A percentile compares a stretch with the other conserved stretches of the same genome.
phyloP scores from a whole-genome alignment of 2,329 filamentous ascomycete species.

The Cladosporium sp. region DNA sequence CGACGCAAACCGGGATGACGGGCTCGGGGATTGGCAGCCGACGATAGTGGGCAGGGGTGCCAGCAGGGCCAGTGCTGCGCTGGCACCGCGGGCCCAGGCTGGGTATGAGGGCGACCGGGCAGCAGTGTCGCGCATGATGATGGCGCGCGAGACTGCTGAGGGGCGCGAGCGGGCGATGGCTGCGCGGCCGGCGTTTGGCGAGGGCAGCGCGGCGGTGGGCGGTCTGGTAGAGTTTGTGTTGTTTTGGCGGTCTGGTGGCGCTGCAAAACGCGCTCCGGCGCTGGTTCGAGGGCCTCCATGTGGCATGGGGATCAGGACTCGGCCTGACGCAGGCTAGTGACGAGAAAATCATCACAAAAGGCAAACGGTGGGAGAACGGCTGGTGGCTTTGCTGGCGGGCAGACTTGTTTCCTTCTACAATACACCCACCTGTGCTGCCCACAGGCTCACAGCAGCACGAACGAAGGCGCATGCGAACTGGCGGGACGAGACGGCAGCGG shows the following conservation, averaged over 20 bases:
- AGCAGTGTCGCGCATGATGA: background rate
- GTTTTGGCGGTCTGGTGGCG: background rate
- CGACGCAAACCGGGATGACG: background rate
- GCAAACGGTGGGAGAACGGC: background rate
- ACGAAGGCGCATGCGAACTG: too few species aligned
- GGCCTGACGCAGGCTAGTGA: conserved; percentile 1
- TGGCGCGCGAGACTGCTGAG: background rate
- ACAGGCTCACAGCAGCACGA: too few species aligned
- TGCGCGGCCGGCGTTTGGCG: background rate
- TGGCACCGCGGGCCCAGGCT: background rate
- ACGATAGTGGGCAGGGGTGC: conserved; percentile 1
- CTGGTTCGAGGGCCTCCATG: background rate
- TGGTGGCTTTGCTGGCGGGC: background rate
- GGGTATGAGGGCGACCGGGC: background rate
- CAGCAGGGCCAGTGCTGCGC: background rate
- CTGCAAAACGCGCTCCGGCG: background rate
- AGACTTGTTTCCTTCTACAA: too few species aligned
- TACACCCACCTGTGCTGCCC: too few species aligned
- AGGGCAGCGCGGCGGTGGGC: background rate
- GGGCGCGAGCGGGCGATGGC: background rate
- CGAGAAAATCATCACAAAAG: background rate
- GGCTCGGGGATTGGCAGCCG: conserved; percentile 1
- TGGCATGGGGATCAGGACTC: background rate
- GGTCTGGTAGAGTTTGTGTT: background rate
- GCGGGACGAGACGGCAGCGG: too few species aligned